A percentile compares a stretch with the other conserved stretches of the same genome.
Evolutionary conservation across 139 green algal genomes (phyloP).

Genomic region (Yamagishiella unicocca): DNA sequence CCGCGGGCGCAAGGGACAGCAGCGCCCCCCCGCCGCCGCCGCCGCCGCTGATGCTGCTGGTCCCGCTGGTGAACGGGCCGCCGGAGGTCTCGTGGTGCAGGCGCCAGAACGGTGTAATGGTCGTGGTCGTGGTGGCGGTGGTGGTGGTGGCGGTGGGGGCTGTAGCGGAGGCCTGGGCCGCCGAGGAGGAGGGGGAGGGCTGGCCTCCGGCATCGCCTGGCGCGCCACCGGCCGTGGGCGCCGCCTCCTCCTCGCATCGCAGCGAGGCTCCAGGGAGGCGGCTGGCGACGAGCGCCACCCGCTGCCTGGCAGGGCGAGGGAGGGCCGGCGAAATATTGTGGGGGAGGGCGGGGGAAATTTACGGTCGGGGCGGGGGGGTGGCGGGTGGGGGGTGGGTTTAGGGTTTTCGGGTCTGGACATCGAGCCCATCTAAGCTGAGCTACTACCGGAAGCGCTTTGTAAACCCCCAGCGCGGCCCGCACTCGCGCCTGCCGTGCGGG

Average conservation of each 20-base stretch:
- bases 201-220: too few species aligned
- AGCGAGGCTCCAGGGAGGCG: neutral
- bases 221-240: neutral
- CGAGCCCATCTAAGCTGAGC: neutral
- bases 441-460: neutral
- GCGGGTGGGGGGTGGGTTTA: neutral
- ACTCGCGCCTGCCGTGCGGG: neutral
- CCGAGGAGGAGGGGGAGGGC: neutral
- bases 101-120: neutral
- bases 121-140: neutral
- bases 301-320: constrained; percentile 10
- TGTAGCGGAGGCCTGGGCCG: neutral
- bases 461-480: neutral
- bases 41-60: neutral
- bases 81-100: neutral
- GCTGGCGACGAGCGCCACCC: neutral
- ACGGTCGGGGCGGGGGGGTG: neutral
- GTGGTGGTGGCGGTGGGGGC: neutral
- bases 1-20: constrained; percentile 18
- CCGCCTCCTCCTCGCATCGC: neutral
- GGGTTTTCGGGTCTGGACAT: neutral
- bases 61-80: neutral
- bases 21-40: neutral
- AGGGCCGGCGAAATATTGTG: neutral
- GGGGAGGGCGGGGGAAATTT: neutral